These are phyloP conservation scores for Onygenales sp. DNA, from an alignment of 2,329 filamentous ascomycete species.

Conservation along the genomic window DNA sequence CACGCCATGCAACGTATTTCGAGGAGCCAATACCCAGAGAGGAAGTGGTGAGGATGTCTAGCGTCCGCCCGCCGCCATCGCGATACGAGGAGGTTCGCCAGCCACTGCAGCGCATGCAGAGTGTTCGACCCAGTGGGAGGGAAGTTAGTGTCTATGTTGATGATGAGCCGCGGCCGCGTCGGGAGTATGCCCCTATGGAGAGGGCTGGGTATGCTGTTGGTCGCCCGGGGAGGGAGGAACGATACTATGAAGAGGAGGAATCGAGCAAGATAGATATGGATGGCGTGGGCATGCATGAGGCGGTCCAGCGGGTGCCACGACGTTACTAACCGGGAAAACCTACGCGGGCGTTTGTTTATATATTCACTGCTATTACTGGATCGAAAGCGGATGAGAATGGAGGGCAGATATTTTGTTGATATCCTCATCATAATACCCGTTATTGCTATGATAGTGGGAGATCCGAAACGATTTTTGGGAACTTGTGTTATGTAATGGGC, in stretches of 20 bases:
- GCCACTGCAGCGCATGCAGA: conserved; percentile 31
- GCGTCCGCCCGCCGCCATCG: conserved; percentile 45
- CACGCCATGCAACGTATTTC: conserved; percentile 32
- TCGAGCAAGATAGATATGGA: conserved; percentile 23
- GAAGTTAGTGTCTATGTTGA: conserved; percentile 35
- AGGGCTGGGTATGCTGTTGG: conserved; percentile 31
- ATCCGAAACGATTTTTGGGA: too few relatives aligned
- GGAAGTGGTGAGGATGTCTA: conserved; percentile 47
- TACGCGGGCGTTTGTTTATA: neutral
- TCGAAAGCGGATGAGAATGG: too few relatives aligned
- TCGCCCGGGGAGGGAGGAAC: conserved; percentile 25
- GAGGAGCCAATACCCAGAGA: conserved; percentile 57
- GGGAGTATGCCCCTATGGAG: conserved; percentile 41
- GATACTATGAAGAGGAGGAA: conserved; percentile 28
- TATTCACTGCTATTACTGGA: too few relatives aligned
- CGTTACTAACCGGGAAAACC: conserved; percentile 20
- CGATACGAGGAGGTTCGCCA: conserved; percentile 36
- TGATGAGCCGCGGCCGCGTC: conserved; percentile 27
- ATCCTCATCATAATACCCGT: too few relatives aligned
- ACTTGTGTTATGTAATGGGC: too few relatives aligned
- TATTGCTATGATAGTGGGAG: too few relatives aligned
- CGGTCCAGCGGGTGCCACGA: conserved; percentile 23
- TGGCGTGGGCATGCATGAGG: conserved; percentile 15
- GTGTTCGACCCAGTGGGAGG: conserved; percentile 30
- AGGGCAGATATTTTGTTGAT: too few relatives aligned